These are phyloP conservation scores for Globisporangium rhizosaccharum DNA, from an alignment of 352 stramenopile genomes.

Conservation along the genomic window DNA sequence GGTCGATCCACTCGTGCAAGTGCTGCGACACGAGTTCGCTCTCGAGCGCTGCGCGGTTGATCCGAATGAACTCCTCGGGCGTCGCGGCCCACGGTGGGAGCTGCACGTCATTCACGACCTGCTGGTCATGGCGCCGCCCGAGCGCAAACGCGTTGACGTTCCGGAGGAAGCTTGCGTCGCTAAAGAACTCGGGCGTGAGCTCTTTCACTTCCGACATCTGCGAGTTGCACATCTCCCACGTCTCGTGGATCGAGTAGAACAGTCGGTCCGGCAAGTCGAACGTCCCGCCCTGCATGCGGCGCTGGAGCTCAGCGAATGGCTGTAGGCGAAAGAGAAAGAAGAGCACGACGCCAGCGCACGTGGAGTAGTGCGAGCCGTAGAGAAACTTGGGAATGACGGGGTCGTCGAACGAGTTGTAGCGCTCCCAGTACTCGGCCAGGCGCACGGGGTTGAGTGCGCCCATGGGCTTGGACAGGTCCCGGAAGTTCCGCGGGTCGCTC, in stretches of 20 bases:
- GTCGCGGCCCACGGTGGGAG: conserved; percentile 96
- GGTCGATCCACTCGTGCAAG: conserved; percentile 98
- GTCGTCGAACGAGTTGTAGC: conserved; percentile 92
- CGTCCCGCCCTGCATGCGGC: conserved; percentile 93
- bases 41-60: conserved; percentile 96
- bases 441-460: conserved; percentile 94
- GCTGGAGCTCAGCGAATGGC: conserved; percentile 96
- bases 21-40: conserved; percentile 97
- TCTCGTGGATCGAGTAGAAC: conserved; percentile 95
- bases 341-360: conserved; percentile 93
- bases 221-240: conserved; percentile 96
- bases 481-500: conserved; percentile 89
- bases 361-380: conserved; percentile 96
- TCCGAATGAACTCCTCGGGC: conserved; percentile 94
- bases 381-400: conserved; percentile 88
- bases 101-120: conserved; percentile 90
- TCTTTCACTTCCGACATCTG: conserved; percentile 99
- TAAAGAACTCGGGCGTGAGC: conserved; percentile 98
- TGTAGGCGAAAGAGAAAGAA: conserved; percentile 98
- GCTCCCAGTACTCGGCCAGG: conserved; percentile 92
- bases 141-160: conserved; percentile 97
- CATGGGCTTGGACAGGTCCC: conserved; percentile 97
- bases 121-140: conserved; percentile 81
- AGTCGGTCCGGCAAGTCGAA: conserved; percentile 98
- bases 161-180: conserved; percentile 91